Base-by-base conservation (phyloP, 139 green algal genomes). In the Choricystis sp. region DNA sequence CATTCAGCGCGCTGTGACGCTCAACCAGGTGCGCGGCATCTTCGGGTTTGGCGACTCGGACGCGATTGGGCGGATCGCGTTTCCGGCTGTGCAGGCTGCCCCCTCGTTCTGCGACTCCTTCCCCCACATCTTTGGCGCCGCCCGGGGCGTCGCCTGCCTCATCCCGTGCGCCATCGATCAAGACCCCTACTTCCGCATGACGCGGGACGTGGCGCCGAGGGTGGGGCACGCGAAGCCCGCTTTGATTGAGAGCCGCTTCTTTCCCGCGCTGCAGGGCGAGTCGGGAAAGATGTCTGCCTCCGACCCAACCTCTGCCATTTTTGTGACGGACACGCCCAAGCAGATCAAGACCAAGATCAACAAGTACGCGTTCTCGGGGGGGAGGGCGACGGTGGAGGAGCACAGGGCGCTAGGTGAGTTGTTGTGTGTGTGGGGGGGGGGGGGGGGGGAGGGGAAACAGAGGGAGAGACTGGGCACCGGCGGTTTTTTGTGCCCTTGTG, bases 131-230 rank as follows among this genome's bases (percentile, higher is more conserved):
- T 97, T 95, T 76, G 89, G 87, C 24, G 69, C 66, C 9, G 69
- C 75, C 61, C 89, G 86, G 69, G 86, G 95, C 68, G 71, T 94
- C 14, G 77, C 84, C 58, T 72, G 67, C 16, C 56, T 59, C 23
- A 49, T 79, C 59, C 77, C 72, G 49, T 80, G 69, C 65, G 75
- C 77, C 26, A 52, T 58, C 31, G 23, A 67, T 5, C 77, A 86
- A 74, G 88, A 95, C 77, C 89, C 89, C 4, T 95, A 94, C 79
- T 94, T 91, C 72, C 83, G 89, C 62, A 94, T 96, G 88, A 96
- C 90, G 19, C 81, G 91, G 3, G 90, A 97, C 65, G 83, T 89
- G 3, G 90, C 92, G 1, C 85, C 85, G 0, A 73, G 82, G 21
- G 68, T 97, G 24, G 92, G 89, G 21, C 83, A 90, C 61, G 61